Evolutionary conservation across 2,329 filamentous ascomycete species (phyloP).

Genomic region (Phialophora verrucosa): DNA sequence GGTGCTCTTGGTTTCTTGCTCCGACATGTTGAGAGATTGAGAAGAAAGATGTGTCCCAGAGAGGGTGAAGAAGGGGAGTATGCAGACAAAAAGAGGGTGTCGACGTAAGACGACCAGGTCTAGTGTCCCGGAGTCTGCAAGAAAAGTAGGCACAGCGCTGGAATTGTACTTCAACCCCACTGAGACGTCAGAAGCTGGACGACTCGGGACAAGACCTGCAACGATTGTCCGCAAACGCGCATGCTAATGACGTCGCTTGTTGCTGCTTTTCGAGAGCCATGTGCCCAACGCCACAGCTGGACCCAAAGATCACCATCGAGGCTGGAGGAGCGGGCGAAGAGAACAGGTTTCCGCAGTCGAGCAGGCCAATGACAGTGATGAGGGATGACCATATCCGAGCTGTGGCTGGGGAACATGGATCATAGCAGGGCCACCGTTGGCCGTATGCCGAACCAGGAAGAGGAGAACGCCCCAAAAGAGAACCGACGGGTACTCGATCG

Average conservation of each 20-base stretch:
- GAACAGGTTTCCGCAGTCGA: slow-evolving; percentile 10
- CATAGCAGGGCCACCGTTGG: slow-evolving; percentile 2
- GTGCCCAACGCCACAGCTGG: slow-evolving; percentile 19
- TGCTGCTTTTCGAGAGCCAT: slow-evolving; percentile 36
- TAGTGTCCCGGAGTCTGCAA: slow-evolving; percentile 13
- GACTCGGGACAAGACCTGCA: slow-evolving; percentile 20
- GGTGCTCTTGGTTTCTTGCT: slow-evolving; percentile 39
- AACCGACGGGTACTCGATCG: not conserved
- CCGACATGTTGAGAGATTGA: slow-evolving; percentile 38
- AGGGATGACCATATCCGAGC: not conserved
- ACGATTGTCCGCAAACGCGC: slow-evolving; percentile 24
- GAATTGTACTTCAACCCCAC: slow-evolving; percentile 24
- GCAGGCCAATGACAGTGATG: slow-evolving; percentile 14
- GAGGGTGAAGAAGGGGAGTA: slow-evolving; percentile 31
- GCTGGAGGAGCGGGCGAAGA: not conserved
- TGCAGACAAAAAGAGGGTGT: slow-evolving; percentile 26
- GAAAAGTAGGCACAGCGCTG: slow-evolving; percentile 27
- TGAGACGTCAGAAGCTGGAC: slow-evolving; percentile 35
- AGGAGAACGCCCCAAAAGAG: not conserved
- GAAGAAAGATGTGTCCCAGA: slow-evolving; percentile 26
- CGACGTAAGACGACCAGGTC: slow-evolving; percentile 35
- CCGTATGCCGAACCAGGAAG: not conserved
- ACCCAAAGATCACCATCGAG: slow-evolving; percentile 2
- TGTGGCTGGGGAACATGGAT: slow-evolving; percentile 28
- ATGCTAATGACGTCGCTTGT: slow-evolving; percentile 33